These are phyloP conservation scores for Leishmania aethiopica DNA, from an alignment of 208 protist species.

Conservation along the genomic window DNA sequence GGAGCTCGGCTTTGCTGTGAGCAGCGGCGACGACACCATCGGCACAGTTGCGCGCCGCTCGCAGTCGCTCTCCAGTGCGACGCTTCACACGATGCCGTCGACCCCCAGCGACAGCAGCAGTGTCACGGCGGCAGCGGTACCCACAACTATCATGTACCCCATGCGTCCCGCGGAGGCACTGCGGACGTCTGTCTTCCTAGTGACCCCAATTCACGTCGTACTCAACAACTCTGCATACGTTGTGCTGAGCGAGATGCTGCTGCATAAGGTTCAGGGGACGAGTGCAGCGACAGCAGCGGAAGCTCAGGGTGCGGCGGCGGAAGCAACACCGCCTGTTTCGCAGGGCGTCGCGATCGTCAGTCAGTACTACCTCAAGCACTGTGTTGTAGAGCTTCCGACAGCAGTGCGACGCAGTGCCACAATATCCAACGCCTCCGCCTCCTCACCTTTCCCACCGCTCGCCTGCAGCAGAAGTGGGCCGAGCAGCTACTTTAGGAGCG, in stretches of 20 bases:
- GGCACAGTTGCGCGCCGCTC: neutral
- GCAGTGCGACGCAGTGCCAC: neutral
- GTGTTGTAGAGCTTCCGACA: neutral
- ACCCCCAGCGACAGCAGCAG: slow-evolving; percentile 4
- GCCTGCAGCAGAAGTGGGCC: neutral
- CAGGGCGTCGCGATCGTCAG: neutral
- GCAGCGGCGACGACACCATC: neutral
- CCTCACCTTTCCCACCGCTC: neutral
- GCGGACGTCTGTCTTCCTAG: slow-evolving; percentile 17
- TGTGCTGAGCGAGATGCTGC: slow-evolving; percentile 18
- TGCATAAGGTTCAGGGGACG: neutral
- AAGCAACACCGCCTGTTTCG: neutral
- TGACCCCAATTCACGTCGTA: slow-evolving; percentile 30
- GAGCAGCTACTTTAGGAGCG: neutral
- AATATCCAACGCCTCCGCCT: neutral
- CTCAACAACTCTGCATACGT: slow-evolving; percentile 31
- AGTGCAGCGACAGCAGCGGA: slow-evolving; percentile 3
- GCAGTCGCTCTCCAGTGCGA: slow-evolving; percentile 12
- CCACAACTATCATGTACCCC: neutral
- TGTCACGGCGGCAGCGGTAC: neutral
- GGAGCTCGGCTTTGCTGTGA: neutral
- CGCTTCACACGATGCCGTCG: slow-evolving; percentile 29
- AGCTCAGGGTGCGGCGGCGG: neutral
- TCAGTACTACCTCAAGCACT: slow-evolving; percentile 14
- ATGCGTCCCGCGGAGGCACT: neutral